Base-by-base conservation (phyloP, 2,329 filamentous ascomycete species). In the Pyricularia sp. region DNA sequence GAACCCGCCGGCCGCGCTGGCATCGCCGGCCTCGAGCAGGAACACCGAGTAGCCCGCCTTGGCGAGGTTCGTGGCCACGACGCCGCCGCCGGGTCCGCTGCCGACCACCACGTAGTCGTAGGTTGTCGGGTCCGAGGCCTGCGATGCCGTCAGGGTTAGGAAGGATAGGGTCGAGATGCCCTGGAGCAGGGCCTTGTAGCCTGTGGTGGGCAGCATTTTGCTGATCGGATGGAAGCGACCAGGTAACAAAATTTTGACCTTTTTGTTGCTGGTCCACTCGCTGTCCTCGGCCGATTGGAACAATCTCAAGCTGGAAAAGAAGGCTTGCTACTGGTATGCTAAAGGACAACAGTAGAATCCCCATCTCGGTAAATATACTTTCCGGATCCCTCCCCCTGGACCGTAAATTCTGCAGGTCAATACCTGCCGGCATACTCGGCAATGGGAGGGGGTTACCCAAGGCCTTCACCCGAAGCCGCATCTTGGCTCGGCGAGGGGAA, bases 31-130 rank as follows among this genome's bases (percentile, higher is more conserved):
- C 72, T 86, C 84, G 64, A 86, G 80, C 7, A 87, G 77, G 33
- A 86, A 79, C 9, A 84, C 83, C 69, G 80, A 84, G 75, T 84
- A 81, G 68, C 84, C 84, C 28, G 82, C 83, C 66, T 82, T 78
- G 30, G 84, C 85, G 64, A 87, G 79, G 69, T 84, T 80, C 59
- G 81, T 79, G 55, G 84, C 82, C 10, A 86, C 73, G 28, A 84
- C 82, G 64, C 79, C 83, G 67, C 84, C 84, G 61, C 84, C 84
- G 20, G 84, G 78, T 10, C 84, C 84, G 36, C 82, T 84, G 9
- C 84, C 84, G 28, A 86, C 81, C 12, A 87, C 79, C 25, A 86
- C 79, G 76, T 86, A 87, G 70, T 86, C 84, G 73, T 86, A 86
- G 58, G 66, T 42, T n/a, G 66, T 26, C n/a, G 58, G 20, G 25